Percentiles rank a stretch among this genome's conserved stretches.
These are phyloP conservation scores for Euphorbia tirucalli DNA, from an alignment of 345 rosid genomes.

Conservation along the genomic window DNA sequence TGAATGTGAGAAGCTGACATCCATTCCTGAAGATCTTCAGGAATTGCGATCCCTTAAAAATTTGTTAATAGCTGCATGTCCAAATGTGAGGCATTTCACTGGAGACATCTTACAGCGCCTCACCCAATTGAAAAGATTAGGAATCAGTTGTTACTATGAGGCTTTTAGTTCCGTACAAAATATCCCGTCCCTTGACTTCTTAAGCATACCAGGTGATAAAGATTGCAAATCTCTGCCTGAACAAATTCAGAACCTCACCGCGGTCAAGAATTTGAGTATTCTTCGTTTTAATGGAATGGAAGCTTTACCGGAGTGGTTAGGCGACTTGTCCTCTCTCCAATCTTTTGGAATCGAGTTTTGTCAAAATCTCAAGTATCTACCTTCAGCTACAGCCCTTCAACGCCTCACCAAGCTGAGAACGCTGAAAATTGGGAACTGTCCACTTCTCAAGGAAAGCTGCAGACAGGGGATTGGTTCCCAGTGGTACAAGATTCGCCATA, in stretches of 20 bases:
- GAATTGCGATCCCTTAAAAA: conserved; percentile 1
- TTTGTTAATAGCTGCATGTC: not conserved
- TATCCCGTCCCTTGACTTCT: not conserved
- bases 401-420: too few relatives aligned
- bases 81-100: not conserved
- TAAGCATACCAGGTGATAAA: conserved; percentile 3
- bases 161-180: not conserved
- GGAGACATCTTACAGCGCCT: too few relatives aligned
- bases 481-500: not conserved
- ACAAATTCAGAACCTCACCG: conserved; percentile 2
- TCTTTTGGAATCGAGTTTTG: not conserved
- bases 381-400: too few relatives aligned
- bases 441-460: not conserved
- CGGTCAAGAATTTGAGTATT: not conserved
- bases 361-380: conserved; percentile 1
- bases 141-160: too few relatives aligned
- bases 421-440: not conserved
- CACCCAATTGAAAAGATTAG: too few relatives aligned
- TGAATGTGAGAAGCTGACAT: too few relatives aligned
- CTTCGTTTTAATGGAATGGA: not conserved
- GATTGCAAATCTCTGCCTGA: too few relatives aligned
- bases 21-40: too few relatives aligned
- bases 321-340: conserved; percentile 2
- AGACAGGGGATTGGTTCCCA: not conserved
- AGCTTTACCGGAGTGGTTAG: conserved; percentile 19